Conservation (phyloP, 495 filamentous ascomycete species). For the Rhypophila decipiens region DNA sequence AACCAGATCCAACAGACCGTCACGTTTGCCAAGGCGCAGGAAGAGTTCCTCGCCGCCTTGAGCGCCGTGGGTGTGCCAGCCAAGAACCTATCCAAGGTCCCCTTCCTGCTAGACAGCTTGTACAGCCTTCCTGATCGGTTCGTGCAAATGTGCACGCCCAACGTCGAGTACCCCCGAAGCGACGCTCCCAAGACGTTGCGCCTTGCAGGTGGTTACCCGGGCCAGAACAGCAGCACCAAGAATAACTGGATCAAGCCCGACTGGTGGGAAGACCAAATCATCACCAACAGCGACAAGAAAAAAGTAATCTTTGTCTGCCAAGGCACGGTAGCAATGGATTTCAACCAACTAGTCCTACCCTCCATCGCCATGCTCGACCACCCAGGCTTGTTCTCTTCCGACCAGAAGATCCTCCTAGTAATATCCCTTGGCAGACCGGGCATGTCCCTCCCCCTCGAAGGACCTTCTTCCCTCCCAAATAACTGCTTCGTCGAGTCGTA, state of each 20-base stretch:
- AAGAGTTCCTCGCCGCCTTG: neutral
- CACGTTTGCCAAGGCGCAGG: neutral
- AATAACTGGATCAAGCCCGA: neutral
- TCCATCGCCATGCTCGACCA: slow-evolving; percentile 23
- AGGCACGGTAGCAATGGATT: slow-evolving; percentile 28
- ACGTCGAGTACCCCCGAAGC: neutral
- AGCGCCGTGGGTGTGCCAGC: neutral
- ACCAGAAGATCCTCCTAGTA: slow-evolving; percentile 22
- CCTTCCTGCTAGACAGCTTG: neutral
- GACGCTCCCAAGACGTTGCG: neutral
- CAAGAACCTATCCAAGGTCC: too few species aligned
- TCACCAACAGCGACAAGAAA: slow-evolving; percentile 7
- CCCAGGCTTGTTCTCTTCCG: too few species aligned
- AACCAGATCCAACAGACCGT: neutral
- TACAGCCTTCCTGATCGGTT: neutral
- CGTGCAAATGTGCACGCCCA: neutral
- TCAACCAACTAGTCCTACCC: slow-evolving; percentile 27
- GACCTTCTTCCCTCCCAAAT: slow-evolving; percentile 5
- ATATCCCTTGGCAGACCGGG: slow-evolving; percentile 24
- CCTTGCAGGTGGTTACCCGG: neutral
- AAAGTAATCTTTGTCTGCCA: slow-evolving; percentile 33
- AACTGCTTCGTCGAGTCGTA: slow-evolving; percentile 30
- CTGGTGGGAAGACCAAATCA: neutral
- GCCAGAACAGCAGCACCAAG: neutral
- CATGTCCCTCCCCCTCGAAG: slow-evolving; percentile 3